Evolutionary conservation across 2,329 filamentous ascomycete genomes (phyloP).

Genomic region (Sclerotinia borealis): DNA sequence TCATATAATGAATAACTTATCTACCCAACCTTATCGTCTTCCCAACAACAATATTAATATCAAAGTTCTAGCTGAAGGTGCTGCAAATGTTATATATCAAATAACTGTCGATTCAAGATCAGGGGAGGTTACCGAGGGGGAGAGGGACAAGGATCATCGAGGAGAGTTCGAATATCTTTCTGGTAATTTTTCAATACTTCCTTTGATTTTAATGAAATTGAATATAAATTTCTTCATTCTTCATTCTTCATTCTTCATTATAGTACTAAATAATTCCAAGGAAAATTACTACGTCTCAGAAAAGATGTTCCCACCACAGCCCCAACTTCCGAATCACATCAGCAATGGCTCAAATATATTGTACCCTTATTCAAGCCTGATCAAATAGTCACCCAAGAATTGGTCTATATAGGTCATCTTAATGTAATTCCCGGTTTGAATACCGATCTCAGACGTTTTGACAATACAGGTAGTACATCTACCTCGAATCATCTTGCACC

Average conservation of each 20-base stretch:
- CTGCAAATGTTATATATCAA: slow-evolving; percentile 70
- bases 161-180: slow-evolving; percentile 12
- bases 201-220: not conserved
- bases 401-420: slow-evolving; percentile 42
- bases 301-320: slow-evolving; percentile 48
- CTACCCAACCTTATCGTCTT: not conserved
- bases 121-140: slow-evolving; percentile 15
- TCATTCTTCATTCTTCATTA: not conserved
- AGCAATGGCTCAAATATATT: slow-evolving; percentile 47
- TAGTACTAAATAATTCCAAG: slow-evolving; percentile 26
- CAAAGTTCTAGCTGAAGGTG: slow-evolving; percentile 53
- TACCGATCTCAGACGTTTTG: slow-evolving; percentile 39
- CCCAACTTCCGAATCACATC: slow-evolving; percentile 35
- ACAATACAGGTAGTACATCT: slow-evolving; percentile 11
- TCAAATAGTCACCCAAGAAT: slow-evolving; percentile 50
- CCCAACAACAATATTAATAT: not conserved
- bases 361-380: slow-evolving; percentile 48
- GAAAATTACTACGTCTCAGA: slow-evolving; percentile 54
- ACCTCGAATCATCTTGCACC: slow-evolving; percentile 3
- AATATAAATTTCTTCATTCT: not conserved
- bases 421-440: slow-evolving; percentile 46
- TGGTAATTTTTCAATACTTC: not conserved
- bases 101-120: slow-evolving; percentile 37
- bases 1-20: not conserved
- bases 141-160: slow-evolving; percentile 18